Evolutionary conservation across 2,329 filamentous ascomycete genomes (phyloP).

Genomic region (Acarospora socialis): DNA sequence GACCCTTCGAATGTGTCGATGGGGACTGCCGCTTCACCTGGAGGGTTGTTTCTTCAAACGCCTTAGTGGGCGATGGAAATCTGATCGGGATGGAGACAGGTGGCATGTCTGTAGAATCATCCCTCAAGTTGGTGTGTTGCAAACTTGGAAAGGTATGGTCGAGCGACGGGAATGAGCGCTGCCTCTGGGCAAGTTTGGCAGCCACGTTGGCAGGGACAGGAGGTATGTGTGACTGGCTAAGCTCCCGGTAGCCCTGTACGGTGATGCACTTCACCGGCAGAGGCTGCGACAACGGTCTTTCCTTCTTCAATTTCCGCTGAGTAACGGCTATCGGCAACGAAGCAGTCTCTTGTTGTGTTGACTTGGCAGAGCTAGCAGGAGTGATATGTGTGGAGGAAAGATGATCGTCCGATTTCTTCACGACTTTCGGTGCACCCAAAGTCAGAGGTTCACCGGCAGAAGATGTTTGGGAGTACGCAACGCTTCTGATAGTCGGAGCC

Average conservation of each 20-base stretch:
- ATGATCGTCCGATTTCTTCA: no score
- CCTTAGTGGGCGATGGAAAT: slow-evolving; percentile 16
- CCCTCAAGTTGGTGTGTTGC: slow-evolving; percentile 4
- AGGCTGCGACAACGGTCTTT: slow-evolving; percentile 10
- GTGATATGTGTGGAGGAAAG: no score
- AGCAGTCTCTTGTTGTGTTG: no score
- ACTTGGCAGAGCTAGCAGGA: no score
- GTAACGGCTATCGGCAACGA: no score
- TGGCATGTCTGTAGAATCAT: slow-evolving; percentile 2
- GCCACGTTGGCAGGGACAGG: slow-evolving; percentile 11
- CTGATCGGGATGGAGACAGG: slow-evolving; percentile 14
- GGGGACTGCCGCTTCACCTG: no score
- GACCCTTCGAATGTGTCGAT: no score
- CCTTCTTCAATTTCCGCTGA: slow-evolving; percentile 6
- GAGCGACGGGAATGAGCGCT: slow-evolving; percentile 8
- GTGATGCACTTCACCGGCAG: slow-evolving; percentile 6
- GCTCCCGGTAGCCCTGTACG: slow-evolving; percentile 2
- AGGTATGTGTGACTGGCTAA: slow-evolving; percentile 7
- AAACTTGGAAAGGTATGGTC: slow-evolving; percentile 11
- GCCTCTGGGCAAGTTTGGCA: slow-evolving; percentile 9
- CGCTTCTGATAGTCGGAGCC: no score
- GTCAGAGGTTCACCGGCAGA: no score
- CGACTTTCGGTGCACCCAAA: no score
- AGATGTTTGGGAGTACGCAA: no score
- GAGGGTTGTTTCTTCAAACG: no score